Evolutionary conservation across 441 rosid genomes (phyloP).

Genomic region (Populus tomentosa): DNA sequence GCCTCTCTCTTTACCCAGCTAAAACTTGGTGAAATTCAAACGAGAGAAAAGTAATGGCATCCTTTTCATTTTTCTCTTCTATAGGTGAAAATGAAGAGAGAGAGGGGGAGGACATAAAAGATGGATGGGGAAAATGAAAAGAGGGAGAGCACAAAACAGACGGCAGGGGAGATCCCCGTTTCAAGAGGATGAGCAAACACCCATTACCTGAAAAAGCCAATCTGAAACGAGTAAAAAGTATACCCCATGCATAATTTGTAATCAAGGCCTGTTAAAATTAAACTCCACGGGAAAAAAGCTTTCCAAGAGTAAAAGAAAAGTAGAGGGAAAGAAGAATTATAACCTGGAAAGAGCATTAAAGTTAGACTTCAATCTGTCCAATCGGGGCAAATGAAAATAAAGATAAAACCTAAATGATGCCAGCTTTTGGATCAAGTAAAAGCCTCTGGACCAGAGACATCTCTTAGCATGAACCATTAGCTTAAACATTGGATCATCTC

Average conservation of each 20-base stretch:
- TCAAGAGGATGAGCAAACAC: no score
- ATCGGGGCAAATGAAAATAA: background rate
- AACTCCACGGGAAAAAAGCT: background rate
- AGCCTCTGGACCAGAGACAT: background rate
- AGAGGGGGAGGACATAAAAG: background rate
- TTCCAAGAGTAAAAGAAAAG: background rate
- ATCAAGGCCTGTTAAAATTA: background rate
- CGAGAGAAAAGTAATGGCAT: background rate
- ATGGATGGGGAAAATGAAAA: background rate
- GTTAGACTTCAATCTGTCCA: background rate
- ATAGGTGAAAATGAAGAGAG: no score
- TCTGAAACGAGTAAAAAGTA: no score
- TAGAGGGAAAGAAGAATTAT: background rate
- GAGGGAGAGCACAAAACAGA: no score
- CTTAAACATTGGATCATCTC: background rate
- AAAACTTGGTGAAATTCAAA: background rate
- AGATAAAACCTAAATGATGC: background rate
- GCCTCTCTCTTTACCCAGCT: background rate
- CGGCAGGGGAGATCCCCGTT: no score
- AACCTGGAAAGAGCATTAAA: constrained; percentile 4
- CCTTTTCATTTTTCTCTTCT: no score
- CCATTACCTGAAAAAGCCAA: background rate
- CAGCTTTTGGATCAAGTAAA: background rate
- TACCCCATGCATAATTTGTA: background rate
- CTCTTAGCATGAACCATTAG: background rate